Evolutionary conservation across 73 alveolate genomes (phyloP), one percentile per base, ranked within the genome.

Genomic region (Strombidium stylifer): DNA sequence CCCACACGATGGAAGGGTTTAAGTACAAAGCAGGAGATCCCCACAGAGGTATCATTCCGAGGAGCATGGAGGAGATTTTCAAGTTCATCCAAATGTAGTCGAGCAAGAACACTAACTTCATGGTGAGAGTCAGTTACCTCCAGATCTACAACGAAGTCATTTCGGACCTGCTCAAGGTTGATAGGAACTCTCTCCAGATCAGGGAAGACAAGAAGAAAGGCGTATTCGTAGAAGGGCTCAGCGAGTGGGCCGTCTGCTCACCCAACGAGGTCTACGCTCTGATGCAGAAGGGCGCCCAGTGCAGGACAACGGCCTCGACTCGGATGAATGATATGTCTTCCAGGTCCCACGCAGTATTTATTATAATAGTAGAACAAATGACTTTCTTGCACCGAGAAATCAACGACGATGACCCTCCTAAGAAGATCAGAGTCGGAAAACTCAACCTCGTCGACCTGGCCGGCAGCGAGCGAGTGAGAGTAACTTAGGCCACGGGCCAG

Each of bases 121-220:
- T n/a, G n/a, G n/a, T n/a, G n/a, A n/a, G n/a, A n/a, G n/a, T n/a
- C n/a, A n/a, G n/a, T n/a, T n/a, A n/a, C n/a, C n/a, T n/a, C n/a
- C n/a, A n/a, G n/a, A n/a, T n/a, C n/a, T n/a, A n/a, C n/a, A n/a
- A n/a, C n/a, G n/a, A n/a, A n/a, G n/a, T n/a, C n/a, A n/a, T n/a
- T n/a, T n/a, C n/a, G n/a, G n/a, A n/a, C n/a, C n/a, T n/a, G n/a
- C n/a, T n/a, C n/a, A n/a, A 84, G 55, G 61, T 59, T 48, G 81
- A 70, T 27, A 69, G 84, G 51, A 73, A 74, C 44, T 66, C 76
- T 41, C 70, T 84, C 19, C 56, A 62, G 50, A 93, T 93, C 23
- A 87, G 96, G 71, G 97, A 93, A 84, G 95, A 89, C 67, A 89
- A 88, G 50, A 81, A 90, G 60, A 86, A 82, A 65, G 98, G 98